Base-by-base conservation (phyloP, 805 yeast species). In the Yamadazyma phyllophila region DNA sequence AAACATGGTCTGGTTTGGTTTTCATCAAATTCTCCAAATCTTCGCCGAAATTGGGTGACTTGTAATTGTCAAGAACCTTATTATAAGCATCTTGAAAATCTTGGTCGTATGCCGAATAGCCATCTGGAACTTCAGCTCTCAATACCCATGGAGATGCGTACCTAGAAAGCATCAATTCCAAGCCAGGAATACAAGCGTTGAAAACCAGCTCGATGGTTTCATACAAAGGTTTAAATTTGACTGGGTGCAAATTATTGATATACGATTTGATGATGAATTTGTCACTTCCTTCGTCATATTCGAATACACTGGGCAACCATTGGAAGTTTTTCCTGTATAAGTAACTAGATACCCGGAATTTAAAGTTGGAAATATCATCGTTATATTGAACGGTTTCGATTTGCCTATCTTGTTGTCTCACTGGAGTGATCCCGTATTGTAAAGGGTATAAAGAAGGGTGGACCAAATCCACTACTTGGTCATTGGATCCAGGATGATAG, bases 381-480 rank as follows among this genome's bases (percentile, higher is more conserved):
- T 41, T 44, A 36, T 36, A 59, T 43, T 54, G 5, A 2, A 11
- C 36, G 17, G 51, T 45, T 20, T 33, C 33, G 15, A 51, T 12
- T 17, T 24, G 27, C 13, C 42, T 45, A 26, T 47, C 43, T 14
- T 43, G 42, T 3, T 14, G 33, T 20, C 44, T 26, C 15, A 61
- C 48, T 7, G 61, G 59, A 5, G 70, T 62, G 13, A 9, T 47
- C 0, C 61, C 69, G 43, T 67, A 69, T 34, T 52, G 62, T 26
- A 62, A 50, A 7, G 72, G 69, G 37, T 57, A 71, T 35, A 72
- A 57, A 13, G 74, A 69, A 17, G 76, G 76, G 44, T 72, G 76
- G 10, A 65, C 73, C 16, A 71, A 56, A 48, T 69, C 70, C 15
- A 67, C 49, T 2, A 69, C 74, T 50, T 65, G 62, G 12, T 66